A percentile compares a stretch with the other conserved stretches of the same genome.
phyloP scores from a whole-genome alignment of 2,329 filamentous ascomycete genomes.

The Xylaria sp. region DNA sequence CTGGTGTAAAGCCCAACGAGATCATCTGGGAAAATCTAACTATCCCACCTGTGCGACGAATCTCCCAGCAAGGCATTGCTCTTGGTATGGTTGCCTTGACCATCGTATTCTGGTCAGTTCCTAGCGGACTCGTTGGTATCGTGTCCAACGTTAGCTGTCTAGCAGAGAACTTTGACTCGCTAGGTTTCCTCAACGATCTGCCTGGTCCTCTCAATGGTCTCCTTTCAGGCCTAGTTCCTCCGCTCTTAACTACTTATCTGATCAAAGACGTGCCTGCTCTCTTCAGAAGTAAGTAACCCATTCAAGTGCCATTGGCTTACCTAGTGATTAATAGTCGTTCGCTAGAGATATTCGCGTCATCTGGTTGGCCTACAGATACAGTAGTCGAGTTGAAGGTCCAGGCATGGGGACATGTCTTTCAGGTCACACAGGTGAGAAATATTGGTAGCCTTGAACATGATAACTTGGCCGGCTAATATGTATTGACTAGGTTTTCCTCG shows the following conservation, averaged over 20 bases:
- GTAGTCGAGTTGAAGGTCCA: slow-evolving; percentile 81
- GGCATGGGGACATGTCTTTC: slow-evolving; percentile 82
- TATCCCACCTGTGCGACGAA: slow-evolving; percentile 51
- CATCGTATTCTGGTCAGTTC: slow-evolving; percentile 86
- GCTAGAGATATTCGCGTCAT: slow-evolving; percentile 72
- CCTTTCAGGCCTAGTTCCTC: slow-evolving; percentile 84
- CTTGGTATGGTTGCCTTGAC: slow-evolving; percentile 74
- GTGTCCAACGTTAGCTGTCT: slow-evolving; percentile 86
- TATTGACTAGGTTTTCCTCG: slow-evolving; percentile 77
- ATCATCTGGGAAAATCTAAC: slow-evolving; percentile 86
- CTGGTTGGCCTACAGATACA: slow-evolving; percentile 76
- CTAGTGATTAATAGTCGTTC: slow-evolving; percentile 3
- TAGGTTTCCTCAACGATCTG: slow-evolving; percentile 77
- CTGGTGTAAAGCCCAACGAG: slow-evolving; percentile 79
- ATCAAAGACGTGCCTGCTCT: slow-evolving; percentile 85
- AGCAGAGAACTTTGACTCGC: slow-evolving; percentile 70
- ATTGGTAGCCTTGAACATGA: background rate
- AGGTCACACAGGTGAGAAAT: slow-evolving; percentile 65
- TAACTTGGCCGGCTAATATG: slow-evolving; percentile 13
- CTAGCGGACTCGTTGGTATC: slow-evolving; percentile 80
- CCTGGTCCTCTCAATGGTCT: slow-evolving; percentile 77
- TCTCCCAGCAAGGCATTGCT: slow-evolving; percentile 61
- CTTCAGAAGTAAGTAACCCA: slow-evolving; percentile 68
- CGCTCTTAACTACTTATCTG: slow-evolving; percentile 79
- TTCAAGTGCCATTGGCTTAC: background rate